Percentiles rank a stretch among this genome's conserved stretches.
These are phyloP conservation scores for Amylostereum areolatum DNA, from an alignment of 1,284 basidiomycete genomes.

Conservation along the genomic window DNA sequence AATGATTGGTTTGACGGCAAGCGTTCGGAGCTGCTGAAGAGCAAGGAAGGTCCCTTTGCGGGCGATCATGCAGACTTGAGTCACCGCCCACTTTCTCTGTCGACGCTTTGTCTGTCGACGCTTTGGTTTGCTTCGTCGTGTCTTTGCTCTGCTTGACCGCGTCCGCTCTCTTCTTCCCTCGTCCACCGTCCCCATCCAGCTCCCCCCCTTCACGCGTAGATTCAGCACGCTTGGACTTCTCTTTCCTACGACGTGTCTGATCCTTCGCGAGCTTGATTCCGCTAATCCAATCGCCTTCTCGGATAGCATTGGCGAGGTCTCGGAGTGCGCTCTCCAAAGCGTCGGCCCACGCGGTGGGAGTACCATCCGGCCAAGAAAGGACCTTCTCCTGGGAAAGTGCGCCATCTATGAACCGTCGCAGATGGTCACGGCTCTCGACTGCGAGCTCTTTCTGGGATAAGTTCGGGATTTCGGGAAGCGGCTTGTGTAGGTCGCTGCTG, in stretches of 20 bases:
- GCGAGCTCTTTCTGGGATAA: slow-evolving; percentile 6
- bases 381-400: slow-evolving; percentile 11
- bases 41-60: slow-evolving; percentile 13
- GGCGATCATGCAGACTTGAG: slow-evolving; percentile 4
- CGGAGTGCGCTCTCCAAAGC: slow-evolving; percentile 24
- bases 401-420: slow-evolving; percentile 10
- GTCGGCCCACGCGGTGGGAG: slow-evolving; percentile 29
- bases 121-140: background rate
- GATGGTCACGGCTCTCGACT: slow-evolving; percentile 11
- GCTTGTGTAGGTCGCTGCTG: background rate
- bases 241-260: slow-evolving; percentile 3
- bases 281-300: slow-evolving; percentile 30
- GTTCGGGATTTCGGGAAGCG: background rate
- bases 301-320: slow-evolving; percentile 28
- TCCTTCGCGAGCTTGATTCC: slow-evolving; percentile 14
- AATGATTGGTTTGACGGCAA: slow-evolving; percentile 20
- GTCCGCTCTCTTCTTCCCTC: slow-evolving; percentile 10
- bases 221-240: slow-evolving; percentile 6
- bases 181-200: slow-evolving; percentile 16
- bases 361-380: slow-evolving; percentile 6
- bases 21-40: slow-evolving; percentile 25
- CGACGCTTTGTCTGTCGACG: slow-evolving; percentile 2
- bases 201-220: slow-evolving; percentile 6
- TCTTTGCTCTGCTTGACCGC: slow-evolving; percentile 7
- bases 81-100: slow-evolving; percentile 2